Base-by-base conservation (phyloP, 1,284 basidiomycete genomes). In the Gastroboletus turbinatus region DNA sequence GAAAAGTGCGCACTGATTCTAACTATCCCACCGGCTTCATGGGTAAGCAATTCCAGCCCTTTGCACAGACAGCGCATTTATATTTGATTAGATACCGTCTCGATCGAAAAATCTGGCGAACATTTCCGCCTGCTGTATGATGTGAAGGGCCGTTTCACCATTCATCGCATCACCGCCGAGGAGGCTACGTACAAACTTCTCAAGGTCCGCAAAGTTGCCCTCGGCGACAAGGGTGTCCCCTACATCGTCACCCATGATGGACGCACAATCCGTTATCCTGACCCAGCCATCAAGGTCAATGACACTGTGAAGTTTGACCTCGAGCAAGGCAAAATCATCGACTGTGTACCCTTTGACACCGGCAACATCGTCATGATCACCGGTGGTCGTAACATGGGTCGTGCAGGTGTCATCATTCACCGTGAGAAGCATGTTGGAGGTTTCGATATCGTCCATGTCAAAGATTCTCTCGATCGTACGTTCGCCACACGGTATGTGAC, bases 51-150 rank as follows among this genome's bases (percentile, higher is more conserved):
- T n/a, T 43, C 30, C 23, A 19, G 19, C 29, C 23, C 4, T 21
- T 54, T 25, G 25, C 42, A 40, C 25, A 40, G 9, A 14, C 25
- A 38, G 2, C 25, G 35, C 9, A 40, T 50, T 60, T 17, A 63
- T 27, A 17, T 55, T 29, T 17, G 5, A 11, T 11, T 58, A 95
- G 95, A 99, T 77, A 96, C 98, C 60, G 84, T 99, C 75, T 87
- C 94, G 58, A 94, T 99, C 67, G 97, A 99, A 79, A 96, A 96
- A 78, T 98, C 96, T 48, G 94, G 92, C 78, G 96, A 99, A 81
- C 91, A 98, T 84, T 99, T 99, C 91, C 96, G 96, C 76, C 87
- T 99, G 67, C 84, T 99, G 50, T 99, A 99, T 84, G 97, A 99
- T 74, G 88, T 98, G 78, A 99, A 99, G 84, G 95, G 96, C 67